Base-by-base conservation (phyloP, 148 eudicot genomes). In the Agrostemma githago region DNA sequence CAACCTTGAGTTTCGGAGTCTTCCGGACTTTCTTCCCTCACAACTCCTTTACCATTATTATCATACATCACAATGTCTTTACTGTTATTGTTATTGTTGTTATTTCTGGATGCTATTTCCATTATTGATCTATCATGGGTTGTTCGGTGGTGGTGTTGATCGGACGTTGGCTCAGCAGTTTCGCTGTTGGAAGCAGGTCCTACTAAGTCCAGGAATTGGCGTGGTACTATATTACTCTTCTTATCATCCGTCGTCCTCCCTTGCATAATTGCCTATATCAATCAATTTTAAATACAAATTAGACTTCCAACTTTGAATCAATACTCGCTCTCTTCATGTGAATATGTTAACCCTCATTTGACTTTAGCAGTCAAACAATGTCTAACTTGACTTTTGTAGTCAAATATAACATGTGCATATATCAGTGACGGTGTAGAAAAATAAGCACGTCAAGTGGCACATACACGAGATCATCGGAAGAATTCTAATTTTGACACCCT, bases 131-230 rank as follows among this genome's bases (percentile, higher is more conserved):
- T 71, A 2, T 78, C 84, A 0, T 60, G 34, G 40, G 87, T 88
- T 77, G n/a, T n/a, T n/a, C n/a, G n/a, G n/a, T 82, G 84, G 60
- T 82, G 84, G 60, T 88, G 93, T 68, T 86, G 95, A 0, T 87
- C 93, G 0, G 95, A 26, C 34, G 79, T 69, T 43, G 6, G 72
- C 6, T 85, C 87, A 14, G 75, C 81, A 3, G 73, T 65, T 53
- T 68, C 78, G 8, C 39, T 26, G 26, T 73, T 62, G 2, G 34
- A 66, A 60, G 81, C 46, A 2, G 83, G 86, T 11, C 76, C 84
- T 70, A 89, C 84, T 70, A 89, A 76, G 48, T 92, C 93, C 42
- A 90, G 8, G 73, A 88, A 87, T 69, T 89, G 96, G 34, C 90
- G 85, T 11, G 96, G 87, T 70, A 82, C 79, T 12, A 79, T 61